Percentiles rank a stretch among this genome's conserved stretches.
Conservation (phyloP, 805 yeast genomes). For the Metschnikowia drakensbergensis region DNA sequence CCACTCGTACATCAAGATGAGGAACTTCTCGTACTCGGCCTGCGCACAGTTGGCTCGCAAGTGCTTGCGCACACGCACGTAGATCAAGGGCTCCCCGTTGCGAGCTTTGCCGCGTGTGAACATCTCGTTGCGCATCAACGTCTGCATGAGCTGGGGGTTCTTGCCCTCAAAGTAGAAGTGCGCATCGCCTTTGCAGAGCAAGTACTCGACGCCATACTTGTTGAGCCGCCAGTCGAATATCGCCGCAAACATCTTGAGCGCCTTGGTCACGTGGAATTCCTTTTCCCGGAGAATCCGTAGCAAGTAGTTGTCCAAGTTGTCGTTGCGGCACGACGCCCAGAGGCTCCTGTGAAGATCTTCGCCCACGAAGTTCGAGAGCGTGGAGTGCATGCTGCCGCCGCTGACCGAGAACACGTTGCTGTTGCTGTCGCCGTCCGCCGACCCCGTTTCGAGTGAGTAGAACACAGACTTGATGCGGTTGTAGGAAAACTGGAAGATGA, state of each 20-base stretch:
- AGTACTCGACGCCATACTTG: conserved; percentile 6
- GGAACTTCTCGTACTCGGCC: conserved; percentile 8
- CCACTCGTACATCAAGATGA: conserved; percentile 11
- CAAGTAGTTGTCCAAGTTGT: conserved; percentile 10
- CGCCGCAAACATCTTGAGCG: conserved; percentile 10
- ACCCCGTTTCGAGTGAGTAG: conserved; percentile 10
- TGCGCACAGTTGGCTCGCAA: conserved; percentile 8
- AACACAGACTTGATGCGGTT: conserved; percentile 8
- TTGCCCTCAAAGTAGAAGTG: conserved; percentile 3
- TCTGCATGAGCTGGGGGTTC: conserved; percentile 4
- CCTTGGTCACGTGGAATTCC: conserved; percentile 5
- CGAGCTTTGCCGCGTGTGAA: conserved; percentile 8
- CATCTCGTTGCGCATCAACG: conserved; percentile 8
- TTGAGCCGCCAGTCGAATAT: conserved; percentile 12
- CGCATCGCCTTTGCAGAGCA: conserved; percentile 11
- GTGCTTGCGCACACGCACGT: conserved; percentile 7
- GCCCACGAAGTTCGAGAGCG: conserved; percentile 5
- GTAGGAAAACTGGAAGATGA: conserved; percentile 4
- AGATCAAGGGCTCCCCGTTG: conserved; percentile 7
- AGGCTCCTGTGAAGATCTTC: conserved; percentile 15
- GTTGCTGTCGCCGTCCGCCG: neutral
- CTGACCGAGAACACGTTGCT: conserved; percentile 7
- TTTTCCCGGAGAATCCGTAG: conserved; percentile 10
- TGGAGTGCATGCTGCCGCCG: conserved; percentile 6
- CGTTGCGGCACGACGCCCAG: conserved; percentile 13